Conservation (phyloP, 305 asterid genomes). For the Stenogyne calaminthoides region DNA sequence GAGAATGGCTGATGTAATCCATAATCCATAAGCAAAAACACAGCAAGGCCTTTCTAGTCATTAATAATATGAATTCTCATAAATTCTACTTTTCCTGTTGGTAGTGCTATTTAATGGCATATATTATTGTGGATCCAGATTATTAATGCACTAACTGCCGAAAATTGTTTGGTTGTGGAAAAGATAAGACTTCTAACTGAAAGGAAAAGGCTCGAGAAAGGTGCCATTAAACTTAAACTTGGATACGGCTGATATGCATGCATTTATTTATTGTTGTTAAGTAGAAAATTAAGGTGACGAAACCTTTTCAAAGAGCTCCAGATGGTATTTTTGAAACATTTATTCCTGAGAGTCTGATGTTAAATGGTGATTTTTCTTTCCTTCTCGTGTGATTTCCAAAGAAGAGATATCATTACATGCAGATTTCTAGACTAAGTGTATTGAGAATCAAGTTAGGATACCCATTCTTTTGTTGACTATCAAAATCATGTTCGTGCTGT, state of each 20-base stretch:
- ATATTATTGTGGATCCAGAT: not conserved
- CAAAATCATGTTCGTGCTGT: not conserved
- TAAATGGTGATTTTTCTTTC: not conserved
- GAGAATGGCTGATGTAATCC: not conserved
- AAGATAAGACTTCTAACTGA: not conserved
- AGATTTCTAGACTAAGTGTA: not conserved
- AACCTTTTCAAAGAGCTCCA: not conserved
- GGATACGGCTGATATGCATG: slow-evolving; percentile 4
- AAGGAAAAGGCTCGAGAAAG: slow-evolving; percentile 5
- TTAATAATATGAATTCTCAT: not conserved
- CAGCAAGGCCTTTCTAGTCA: not conserved
- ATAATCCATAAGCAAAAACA: slow-evolving; percentile 5
- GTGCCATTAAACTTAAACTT: not conserved
- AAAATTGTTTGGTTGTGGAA: not conserved
- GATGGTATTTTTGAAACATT: not conserved
- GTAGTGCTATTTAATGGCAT: not conserved
- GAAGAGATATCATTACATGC: not conserved
- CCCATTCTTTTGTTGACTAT: not conserved
- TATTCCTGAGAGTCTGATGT: not conserved
- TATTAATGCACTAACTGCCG: not conserved
- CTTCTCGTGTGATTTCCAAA: not conserved
- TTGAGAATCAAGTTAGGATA: not conserved
- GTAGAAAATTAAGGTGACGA: not conserved
- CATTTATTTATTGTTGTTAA: not conserved
- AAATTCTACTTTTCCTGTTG: not conserved